Conservation (phyloP, 148 eudicot species). For the Nepenthes mirabilis region DNA sequence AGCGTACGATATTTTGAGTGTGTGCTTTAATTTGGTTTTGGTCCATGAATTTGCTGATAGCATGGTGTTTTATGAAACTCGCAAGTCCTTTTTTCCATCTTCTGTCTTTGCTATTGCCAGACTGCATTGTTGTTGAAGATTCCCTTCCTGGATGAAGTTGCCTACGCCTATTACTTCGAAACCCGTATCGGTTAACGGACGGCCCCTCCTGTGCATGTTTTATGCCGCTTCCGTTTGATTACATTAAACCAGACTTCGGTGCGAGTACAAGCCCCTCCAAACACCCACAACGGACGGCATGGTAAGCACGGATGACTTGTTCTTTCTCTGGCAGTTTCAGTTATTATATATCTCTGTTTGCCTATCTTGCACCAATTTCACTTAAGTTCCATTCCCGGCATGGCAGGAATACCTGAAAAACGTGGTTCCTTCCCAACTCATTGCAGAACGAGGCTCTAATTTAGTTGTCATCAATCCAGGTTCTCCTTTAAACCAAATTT, state of each 20-base stretch:
- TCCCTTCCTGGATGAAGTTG: conserved; percentile 62
- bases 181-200: too few species aligned
- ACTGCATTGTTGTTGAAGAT: conserved; percentile 81
- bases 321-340: too few species aligned
- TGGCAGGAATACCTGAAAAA: conserved; percentile 72
- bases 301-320: too few species aligned
- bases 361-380: too few species aligned
- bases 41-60: not conserved
- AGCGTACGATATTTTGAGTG: conserved; percentile 73
- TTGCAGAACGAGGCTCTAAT: conserved; percentile 84
- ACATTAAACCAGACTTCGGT: too few species aligned
- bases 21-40: not conserved
- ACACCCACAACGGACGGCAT: too few species aligned
- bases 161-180: conserved; percentile 24
- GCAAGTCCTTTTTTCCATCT: not conserved
- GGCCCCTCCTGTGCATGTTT: too few species aligned
- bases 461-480: conserved; percentile 94
- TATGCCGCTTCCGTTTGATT: too few species aligned
- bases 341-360: too few species aligned
- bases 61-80: not conserved
- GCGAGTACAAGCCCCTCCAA: too few species aligned
- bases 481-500: conserved; percentile 24
- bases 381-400: too few species aligned
- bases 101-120: conserved; percentile 16
- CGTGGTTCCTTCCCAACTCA: conserved; percentile 74